These are phyloP conservation scores for Pyronema omphalodes DNA, from an alignment of 495 filamentous ascomycete species.

Conservation along the genomic window DNA sequence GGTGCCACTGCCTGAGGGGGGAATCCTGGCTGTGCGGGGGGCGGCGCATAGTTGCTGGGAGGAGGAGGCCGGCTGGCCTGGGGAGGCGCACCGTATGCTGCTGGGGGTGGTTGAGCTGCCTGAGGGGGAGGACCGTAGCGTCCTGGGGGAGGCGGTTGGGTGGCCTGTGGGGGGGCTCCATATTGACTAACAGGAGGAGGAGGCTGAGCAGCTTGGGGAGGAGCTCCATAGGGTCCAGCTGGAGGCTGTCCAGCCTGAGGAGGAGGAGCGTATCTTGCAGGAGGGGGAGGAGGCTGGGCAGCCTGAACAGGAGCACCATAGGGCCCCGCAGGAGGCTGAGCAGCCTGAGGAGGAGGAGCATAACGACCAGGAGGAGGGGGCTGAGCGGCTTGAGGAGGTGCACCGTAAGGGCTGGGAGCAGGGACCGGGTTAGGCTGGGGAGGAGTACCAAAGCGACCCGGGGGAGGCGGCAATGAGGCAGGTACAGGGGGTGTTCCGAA, in stretches of 20 bases:
- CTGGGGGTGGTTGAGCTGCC: conserved; percentile 27
- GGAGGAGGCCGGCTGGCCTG: conserved; percentile 36
- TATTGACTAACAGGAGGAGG: not conserved
- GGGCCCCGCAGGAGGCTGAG: conserved; percentile 31
- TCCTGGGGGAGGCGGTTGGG: conserved; percentile 15
- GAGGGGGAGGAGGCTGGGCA: conserved; percentile 38
- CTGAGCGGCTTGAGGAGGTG: conserved; percentile 29
- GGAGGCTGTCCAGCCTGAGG: conserved; percentile 30
- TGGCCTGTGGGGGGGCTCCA: conserved; percentile 28
- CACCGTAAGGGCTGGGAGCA: not conserved
- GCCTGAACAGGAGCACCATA: conserved; percentile 25
- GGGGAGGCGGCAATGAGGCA: not conserved
- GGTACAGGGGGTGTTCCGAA: conserved; percentile 16
- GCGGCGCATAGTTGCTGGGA: conserved; percentile 17
- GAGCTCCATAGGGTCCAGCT: not conserved
- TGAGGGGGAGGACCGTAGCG: conserved; percentile 17
- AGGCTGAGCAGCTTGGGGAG: no score
- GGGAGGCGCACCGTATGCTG: conserved; percentile 25
- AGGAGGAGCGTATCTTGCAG: conserved; percentile 33
- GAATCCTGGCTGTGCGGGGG: conserved; percentile 10
- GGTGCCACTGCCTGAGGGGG: conserved; percentile 23
- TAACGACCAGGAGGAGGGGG: conserved; percentile 21
- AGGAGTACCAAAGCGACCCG: conserved; percentile 10
- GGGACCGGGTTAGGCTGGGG: conserved; percentile 11
- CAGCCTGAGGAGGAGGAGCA: conserved; percentile 12